Evolutionary conservation across 2,329 filamentous ascomycete genomes (phyloP).

Genomic region (Hymenoscyphus infarciens): DNA sequence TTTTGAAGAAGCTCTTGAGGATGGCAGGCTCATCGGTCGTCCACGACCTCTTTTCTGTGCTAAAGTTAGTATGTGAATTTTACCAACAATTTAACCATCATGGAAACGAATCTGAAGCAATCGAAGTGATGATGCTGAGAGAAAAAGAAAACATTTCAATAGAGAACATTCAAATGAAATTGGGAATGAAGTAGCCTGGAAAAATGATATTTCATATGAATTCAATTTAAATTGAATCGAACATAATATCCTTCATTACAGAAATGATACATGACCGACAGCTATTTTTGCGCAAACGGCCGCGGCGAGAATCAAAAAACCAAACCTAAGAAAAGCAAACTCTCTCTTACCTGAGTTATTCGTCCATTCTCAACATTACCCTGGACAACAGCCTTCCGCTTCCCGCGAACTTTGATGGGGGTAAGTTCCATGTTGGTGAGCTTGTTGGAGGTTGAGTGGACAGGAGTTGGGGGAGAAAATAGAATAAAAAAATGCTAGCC

Average conservation of each 20-base stretch:
- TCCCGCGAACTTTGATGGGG: constrained; percentile 33
- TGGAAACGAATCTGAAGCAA: no score
- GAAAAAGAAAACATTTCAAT: no score
- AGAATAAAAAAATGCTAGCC: not conserved
- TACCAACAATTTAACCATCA: no score
- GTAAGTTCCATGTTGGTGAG: constrained; percentile 28
- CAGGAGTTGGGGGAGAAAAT: not conserved
- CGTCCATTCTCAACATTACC: not conserved
- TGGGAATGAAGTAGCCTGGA: no score
- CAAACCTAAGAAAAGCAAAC: not conserved
- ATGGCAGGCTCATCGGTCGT: constrained; percentile 20
- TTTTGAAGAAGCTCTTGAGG: not conserved
- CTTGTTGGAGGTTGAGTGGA: not conserved
- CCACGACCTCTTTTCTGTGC: not conserved
- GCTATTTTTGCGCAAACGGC: no score
- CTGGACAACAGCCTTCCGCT: constrained; percentile 20
- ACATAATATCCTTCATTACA: no score
- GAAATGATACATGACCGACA: no score
- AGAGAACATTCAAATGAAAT: no score
- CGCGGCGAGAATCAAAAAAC: no score
- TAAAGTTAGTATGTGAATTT: not conserved
- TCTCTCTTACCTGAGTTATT: not conserved
- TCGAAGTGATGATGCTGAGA: no score
- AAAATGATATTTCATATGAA: no score
- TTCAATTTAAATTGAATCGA: no score